Base-by-base conservation (phyloP, 176 grass and related monocot genomes). In the Aegilops sharonensis region DNA sequence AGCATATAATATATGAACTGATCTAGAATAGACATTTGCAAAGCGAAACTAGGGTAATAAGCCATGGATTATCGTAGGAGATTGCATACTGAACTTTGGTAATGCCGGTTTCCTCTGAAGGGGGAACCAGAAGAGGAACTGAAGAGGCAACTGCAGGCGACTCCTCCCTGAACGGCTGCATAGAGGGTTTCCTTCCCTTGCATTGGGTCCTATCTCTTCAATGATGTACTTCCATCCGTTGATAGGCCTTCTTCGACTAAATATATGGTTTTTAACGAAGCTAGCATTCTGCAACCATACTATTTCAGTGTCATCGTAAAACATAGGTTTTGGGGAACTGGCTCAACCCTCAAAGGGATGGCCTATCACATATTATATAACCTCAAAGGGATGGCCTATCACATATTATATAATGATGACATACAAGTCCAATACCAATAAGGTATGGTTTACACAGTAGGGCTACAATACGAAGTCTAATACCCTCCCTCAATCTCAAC, bases 161-260 rank as follows among this genome's bases (percentile, higher is more conserved):
- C 34, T 96, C 94, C 81, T 96, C 94, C 81, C 89, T 90, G 82
- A 80, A 94, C 8, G 92, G 92, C 47, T 94, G 88, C 8, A 79
- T 95, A 18, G 92, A 79, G 14, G 96, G 84, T 98, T 98, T 35
- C 85, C 88, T 86, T 95, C 77, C 93, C 3, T 91, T 72, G 96
- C 92, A 21, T 95, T 95, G 30, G 93, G 96, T 3, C 96, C 96
- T 29, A 98, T 98, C 82, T 95, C 88, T 83, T 95, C 92, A 10
- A 95, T 95, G 92, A 98, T 92, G 90, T 92, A 98, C 72, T 95
- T 98, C 96, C 96, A 94, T 18, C 90, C 96, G 5, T 95, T 92
- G 0, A 98, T 79, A 24, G 96, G 93, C 27, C 96, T 73, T 54
- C 36, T 37, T 32, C 31, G 31, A 32, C 31, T 32, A 32, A 4